These are phyloP conservation scores for Aspergillus hancockii DNA, from an alignment of 495 filamentous ascomycete species.

Conservation along the genomic window DNA sequence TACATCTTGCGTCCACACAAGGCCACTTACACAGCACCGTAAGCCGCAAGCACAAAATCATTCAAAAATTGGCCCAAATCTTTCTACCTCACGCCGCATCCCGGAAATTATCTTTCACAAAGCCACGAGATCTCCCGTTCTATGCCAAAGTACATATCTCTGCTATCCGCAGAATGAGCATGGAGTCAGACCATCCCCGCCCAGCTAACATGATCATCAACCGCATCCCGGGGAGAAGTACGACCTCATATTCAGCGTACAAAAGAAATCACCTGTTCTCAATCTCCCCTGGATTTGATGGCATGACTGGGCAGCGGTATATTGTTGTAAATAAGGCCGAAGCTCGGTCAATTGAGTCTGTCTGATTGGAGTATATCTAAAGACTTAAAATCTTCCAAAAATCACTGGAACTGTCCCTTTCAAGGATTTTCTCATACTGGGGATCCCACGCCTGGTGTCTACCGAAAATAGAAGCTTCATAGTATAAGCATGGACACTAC, in stretches of 20 bases:
- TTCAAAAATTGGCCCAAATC: background rate
- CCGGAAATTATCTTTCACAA: background rate
- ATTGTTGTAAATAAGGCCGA: background rate
- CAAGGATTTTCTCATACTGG: too few relatives aligned
- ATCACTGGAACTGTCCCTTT: too few relatives aligned
- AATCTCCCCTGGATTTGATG: background rate
- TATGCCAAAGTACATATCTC: background rate
- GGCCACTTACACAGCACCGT: background rate
- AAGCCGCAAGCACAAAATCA: background rate
- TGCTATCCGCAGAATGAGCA: background rate
- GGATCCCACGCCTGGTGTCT: too few relatives aligned
- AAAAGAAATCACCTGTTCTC: background rate
- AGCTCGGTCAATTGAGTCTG: background rate
- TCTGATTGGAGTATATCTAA: background rate
- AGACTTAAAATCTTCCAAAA: too few relatives aligned
- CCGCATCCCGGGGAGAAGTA: background rate
- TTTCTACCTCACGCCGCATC: background rate
- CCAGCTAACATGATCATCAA: background rate
- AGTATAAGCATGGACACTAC: too few relatives aligned
- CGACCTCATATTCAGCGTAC: background rate
- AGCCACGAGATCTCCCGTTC: background rate
- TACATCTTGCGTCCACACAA: background rate
- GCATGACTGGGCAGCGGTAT: background rate
- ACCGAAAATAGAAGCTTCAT: too few relatives aligned
- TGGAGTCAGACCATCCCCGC: background rate